A percentile compares a stretch with the other conserved stretches of the same genome.
phyloP scores from a whole-genome alignment of 768 basidiomycete genomes.

The Mycena crocata region DNA sequence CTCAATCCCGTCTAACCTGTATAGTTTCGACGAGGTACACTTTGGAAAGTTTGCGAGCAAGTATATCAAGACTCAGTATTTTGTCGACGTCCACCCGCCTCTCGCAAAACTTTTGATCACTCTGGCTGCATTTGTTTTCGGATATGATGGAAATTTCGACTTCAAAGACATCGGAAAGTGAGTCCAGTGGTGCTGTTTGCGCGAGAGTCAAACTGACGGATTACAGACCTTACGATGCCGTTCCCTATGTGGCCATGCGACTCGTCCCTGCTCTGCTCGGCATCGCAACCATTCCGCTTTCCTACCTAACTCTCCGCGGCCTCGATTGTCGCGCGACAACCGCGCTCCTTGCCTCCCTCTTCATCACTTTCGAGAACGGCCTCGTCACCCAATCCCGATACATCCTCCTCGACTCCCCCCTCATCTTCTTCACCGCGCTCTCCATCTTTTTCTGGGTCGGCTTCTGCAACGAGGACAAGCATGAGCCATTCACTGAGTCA shows the following conservation, averaged over 20 bases:
- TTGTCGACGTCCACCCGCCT: conserved; percentile 97
- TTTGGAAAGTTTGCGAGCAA: conserved; percentile 97
- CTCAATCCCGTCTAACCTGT: conserved; percentile 9
- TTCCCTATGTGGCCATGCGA: conserved; percentile 98
- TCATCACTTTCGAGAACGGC: conserved; percentile 97
- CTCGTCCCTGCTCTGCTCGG: conserved; percentile 93
- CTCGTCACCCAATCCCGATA: conserved; percentile 95
- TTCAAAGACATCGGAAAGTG: conserved; percentile 98
- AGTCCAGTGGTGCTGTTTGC: conserved; percentile 40
- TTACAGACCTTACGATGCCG: conserved; percentile 80
- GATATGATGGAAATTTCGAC: conserved; percentile 94
- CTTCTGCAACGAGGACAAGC: conserved; percentile 92
- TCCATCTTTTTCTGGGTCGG: conserved; percentile 88
- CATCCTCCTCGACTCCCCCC: conserved; percentile 97
- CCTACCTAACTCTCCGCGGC: conserved; percentile 93
- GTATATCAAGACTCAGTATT: conserved; percentile 93
- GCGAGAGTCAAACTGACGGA: conserved; percentile 8
- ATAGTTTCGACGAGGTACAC: conserved; percentile 97
- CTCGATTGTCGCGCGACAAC: conserved; percentile 94
- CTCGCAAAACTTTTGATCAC: conserved; percentile 96
- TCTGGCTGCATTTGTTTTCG: conserved; percentile 85
- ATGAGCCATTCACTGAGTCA: conserved; percentile 80
- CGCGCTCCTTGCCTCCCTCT: conserved; percentile 88
- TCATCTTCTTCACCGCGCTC: conserved; percentile 97
- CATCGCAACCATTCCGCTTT: conserved; percentile 87